Evolutionary conservation across 108 stramenopile species (phyloP), one percentile per base, ranked within the genome.

Genomic region (Cyclotella cryptica): DNA sequence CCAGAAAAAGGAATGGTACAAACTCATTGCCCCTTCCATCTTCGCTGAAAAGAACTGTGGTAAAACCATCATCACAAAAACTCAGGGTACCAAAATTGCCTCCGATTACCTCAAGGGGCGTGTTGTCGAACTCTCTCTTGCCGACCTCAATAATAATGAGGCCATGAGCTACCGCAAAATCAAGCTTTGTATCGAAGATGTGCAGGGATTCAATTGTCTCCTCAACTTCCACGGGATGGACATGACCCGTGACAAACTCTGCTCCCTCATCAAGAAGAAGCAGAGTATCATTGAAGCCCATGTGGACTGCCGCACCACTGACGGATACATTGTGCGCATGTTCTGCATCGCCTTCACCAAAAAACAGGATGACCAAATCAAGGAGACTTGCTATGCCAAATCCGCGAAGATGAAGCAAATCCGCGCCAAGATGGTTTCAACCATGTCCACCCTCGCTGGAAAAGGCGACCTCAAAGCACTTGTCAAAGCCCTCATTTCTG

Each of bases 141-240:
- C 95, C 45, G 99, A 99, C 71, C 87, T 99, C 52, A 93, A 99
- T 71, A 87, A 93, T 81, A 97, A 98, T 78, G 98, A 99, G 86
- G 87, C 92, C 55, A 78, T 96, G 80, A 87, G 89, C n/a, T 98
- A 90, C 91, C 90, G 98, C 63, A 99, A 99, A 86, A 89, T 99
- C 72, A 96, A 97, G 88, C 93, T 99, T 57, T 96, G 98, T 72
- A 83, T 92, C 70, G 99, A 99, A 89, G 99, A 99, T 83, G 97
- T 99, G 40, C 98, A 99, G 92, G 99, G 99, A 75, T 96, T 90
- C 88, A 97, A 98, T 85, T 97, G 94, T 66, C 90, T 99, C 49
- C 87, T 97, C 75, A 99, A 98, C 91, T 99, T 99, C 87, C 98
- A 99, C 84, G 99, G 99, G 28, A 98, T 99, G 98, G 97, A 97